Evolutionary conservation across 2,329 filamentous ascomycete genomes (phyloP).

Genomic region (Calonectria honghensis): DNA sequence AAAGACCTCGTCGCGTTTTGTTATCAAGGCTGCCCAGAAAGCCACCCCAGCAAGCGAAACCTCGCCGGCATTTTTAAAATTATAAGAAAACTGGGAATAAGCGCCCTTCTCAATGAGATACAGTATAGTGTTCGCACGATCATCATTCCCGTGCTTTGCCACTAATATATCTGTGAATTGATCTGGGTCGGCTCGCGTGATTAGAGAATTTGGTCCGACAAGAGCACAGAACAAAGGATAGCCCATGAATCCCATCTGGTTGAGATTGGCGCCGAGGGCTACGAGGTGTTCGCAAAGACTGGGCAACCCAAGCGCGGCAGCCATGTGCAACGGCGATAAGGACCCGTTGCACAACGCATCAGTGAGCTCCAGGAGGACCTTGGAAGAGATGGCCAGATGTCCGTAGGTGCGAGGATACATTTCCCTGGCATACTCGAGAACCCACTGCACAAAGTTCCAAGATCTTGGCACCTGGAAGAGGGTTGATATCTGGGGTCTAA

Average conservation of each 20-base stretch:
- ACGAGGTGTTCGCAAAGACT: conserved; percentile 56
- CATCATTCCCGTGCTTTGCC: conserved; percentile 25
- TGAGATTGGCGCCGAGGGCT: conserved; percentile 46
- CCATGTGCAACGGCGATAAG: conserved; percentile 59
- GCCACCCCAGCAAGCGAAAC: conserved; percentile 51
- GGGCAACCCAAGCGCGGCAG: conserved; percentile 58
- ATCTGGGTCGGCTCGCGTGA: conserved; percentile 43
- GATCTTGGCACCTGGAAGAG: conserved; percentile 55
- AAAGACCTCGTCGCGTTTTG: conserved; percentile 52
- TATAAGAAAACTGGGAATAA: conserved; percentile 45
- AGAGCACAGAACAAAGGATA: conserved; percentile 61
- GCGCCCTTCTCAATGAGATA: conserved; percentile 51
- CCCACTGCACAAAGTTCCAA: conserved; percentile 61
- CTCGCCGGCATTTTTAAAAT: conserved; percentile 45
- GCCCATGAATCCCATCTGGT: conserved; percentile 52
- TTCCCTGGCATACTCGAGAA: conserved; percentile 58
- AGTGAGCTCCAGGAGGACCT: conserved; percentile 56
- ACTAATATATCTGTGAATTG: conserved; percentile 50
- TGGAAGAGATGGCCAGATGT: conserved; percentile 46
- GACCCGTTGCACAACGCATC: conserved; percentile 55
- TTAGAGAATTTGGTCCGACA: conserved; percentile 56
- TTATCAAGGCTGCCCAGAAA: conserved; percentile 54
- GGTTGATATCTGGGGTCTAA: conserved; percentile 51
- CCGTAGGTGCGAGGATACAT: conserved; percentile 55
- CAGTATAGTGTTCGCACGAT: conserved; percentile 48